These are phyloP conservation scores for Oryza meyeriana DNA, from an alignment of 176 grass and related monocot species.

Conservation along the genomic window DNA sequence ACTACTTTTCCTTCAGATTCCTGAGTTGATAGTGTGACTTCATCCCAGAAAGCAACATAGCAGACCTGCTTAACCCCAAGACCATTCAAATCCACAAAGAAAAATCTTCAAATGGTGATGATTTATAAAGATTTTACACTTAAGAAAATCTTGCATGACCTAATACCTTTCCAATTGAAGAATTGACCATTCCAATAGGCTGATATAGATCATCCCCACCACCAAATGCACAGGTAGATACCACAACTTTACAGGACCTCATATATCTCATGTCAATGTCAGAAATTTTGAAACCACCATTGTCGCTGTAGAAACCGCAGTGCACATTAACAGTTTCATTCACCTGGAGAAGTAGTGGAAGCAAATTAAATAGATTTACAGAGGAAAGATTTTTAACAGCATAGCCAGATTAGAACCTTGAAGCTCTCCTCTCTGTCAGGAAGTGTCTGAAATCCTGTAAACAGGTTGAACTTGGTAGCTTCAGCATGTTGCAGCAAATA, in stretches of 20 bases:
- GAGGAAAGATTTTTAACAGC: not conserved
- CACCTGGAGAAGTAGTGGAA: slow-evolving; percentile 36
- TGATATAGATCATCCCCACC: slow-evolving; percentile 96
- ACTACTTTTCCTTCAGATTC: slow-evolving; percentile 79
- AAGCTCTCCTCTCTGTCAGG: slow-evolving; percentile 81
- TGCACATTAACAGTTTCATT: slow-evolving; percentile 60
- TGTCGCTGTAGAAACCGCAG: slow-evolving; percentile 86
- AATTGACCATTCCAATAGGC: slow-evolving; percentile 91
- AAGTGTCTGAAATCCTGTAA: slow-evolving; percentile 86
- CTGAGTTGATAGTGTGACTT: slow-evolving; percentile 65
- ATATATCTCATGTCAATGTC: slow-evolving; percentile 63
- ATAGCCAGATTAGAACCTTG: slow-evolving; percentile 55
- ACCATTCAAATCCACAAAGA: slow-evolving; percentile 13
- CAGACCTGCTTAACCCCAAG: slow-evolving; percentile 63
- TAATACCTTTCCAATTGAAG: slow-evolving; percentile 65
- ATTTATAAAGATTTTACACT: not conserved
- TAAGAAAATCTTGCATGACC: slow-evolving; percentile 8
- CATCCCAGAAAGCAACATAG: slow-evolving; percentile 93
- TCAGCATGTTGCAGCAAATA: slow-evolving; percentile 55
- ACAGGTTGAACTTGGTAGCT: slow-evolving; percentile 74
- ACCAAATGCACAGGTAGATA: slow-evolving; percentile 92
- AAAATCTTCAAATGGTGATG: not conserved
- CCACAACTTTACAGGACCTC: slow-evolving; percentile 72
- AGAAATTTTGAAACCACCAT: slow-evolving; percentile 85
- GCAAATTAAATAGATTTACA: slow-evolving; percentile 16